These are phyloP conservation scores for Nakaseomyces delphensis DNA, from an alignment of 1,139 yeast species.

Conservation along the genomic window DNA sequence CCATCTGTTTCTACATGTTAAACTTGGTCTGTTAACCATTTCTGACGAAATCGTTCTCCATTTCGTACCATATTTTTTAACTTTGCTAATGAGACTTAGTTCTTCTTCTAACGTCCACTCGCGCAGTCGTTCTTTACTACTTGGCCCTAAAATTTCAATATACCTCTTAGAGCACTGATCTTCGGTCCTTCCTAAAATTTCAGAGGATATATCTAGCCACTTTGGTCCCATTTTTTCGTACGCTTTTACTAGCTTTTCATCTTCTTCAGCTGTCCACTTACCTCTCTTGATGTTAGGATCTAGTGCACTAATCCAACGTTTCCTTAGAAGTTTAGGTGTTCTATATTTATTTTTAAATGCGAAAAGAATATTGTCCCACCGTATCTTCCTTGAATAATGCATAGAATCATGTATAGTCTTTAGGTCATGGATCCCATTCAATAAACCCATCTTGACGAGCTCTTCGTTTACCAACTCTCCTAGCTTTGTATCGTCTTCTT, in stretches of 20 bases:
- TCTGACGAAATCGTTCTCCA: constrained; percentile 77
- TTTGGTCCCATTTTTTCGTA: constrained; percentile 63
- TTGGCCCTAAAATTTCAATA: constrained; percentile 80
- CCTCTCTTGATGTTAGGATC: constrained; percentile 80
- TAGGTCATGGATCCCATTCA: constrained; percentile 30
- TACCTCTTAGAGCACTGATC: constrained; percentile 93
- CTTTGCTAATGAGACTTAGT: constrained; percentile 52
- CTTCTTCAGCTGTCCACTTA: constrained; percentile 84
- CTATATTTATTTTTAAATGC: constrained; percentile 35
- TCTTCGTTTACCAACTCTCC: constrained; percentile 34
- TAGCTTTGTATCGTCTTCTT: constrained; percentile 50
- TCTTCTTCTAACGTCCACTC: constrained; percentile 82
- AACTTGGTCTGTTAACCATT: constrained; percentile 73
- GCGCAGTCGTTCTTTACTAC: constrained; percentile 60
- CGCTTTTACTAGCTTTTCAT: constrained; percentile 53
- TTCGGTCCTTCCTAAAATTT: constrained; percentile 78
- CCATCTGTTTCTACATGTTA: constrained; percentile 91
- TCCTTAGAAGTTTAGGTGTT: constrained; percentile 61
- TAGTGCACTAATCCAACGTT: constrained; percentile 70
- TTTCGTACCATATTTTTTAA: constrained; percentile 71
- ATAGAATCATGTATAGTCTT: constrained; percentile 26
- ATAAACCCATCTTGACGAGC: constrained; percentile 28
- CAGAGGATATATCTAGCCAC: constrained; percentile 78
- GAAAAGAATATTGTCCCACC: constrained; percentile 62
- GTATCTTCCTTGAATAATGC: constrained; percentile 24